Conservation (phyloP, 345 rosid genomes). For the Bruguiera sexangula region DNA sequence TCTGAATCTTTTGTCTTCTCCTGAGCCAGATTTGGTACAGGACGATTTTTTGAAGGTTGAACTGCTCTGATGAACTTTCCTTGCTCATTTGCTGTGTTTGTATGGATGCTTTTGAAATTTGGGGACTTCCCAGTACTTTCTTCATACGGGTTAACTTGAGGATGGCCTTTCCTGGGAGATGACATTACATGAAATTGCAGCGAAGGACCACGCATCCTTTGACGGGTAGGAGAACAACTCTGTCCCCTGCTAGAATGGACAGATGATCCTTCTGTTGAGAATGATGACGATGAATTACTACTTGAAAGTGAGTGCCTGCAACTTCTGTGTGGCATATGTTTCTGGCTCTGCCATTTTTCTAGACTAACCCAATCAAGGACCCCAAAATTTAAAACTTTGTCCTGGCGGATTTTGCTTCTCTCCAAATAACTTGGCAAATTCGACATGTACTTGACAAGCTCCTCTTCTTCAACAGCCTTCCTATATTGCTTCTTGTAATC, state of each 20-base stretch:
- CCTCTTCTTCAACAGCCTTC: slow-evolving; percentile 42
- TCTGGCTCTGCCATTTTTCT: slow-evolving; percentile 77
- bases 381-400: slow-evolving; percentile 71
- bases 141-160: slow-evolving; percentile 20
- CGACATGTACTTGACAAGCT: slow-evolving; percentile 89
- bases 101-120: slow-evolving; percentile 22
- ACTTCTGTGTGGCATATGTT: slow-evolving; percentile 34
- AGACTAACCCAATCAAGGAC: slow-evolving; percentile 91
- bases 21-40: slow-evolving; percentile 26
- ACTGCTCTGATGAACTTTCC: slow-evolving; percentile 19
- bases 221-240: slow-evolving; percentile 40
- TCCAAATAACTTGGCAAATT: slow-evolving; percentile 77
- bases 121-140: slow-evolving; percentile 29
- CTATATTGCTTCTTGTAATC: slow-evolving; percentile 28
- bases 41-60: slow-evolving; percentile 21
- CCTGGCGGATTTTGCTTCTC: slow-evolving; percentile 50
- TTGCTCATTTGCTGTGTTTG: slow-evolving; percentile 12
- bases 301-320: slow-evolving; percentile 46
- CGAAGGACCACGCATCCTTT: slow-evolving; percentile 36
- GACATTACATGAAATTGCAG: slow-evolving; percentile 42
- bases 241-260: slow-evolving; percentile 44
- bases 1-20: slow-evolving; percentile 32
- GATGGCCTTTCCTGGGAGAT: slow-evolving; percentile 36
- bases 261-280: slow-evolving; percentile 46
- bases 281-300: slow-evolving; percentile 39